Evolutionary conservation across 495 filamentous ascomycete genomes (phyloP), one percentile per base, ranked within the genome.

Genomic region (Penicillium mononematosum): DNA sequence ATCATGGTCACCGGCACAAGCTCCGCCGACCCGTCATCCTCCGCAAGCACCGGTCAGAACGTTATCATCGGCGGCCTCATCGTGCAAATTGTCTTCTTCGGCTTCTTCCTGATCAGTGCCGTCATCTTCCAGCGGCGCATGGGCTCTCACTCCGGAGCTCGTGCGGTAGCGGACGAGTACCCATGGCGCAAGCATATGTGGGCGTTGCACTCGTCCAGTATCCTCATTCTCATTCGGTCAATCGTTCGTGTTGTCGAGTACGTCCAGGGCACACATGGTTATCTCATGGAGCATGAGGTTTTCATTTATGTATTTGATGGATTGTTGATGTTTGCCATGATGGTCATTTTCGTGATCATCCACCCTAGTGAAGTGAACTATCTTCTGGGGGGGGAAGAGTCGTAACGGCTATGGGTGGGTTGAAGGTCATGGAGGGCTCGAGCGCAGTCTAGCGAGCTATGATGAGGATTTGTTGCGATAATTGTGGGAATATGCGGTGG

Each of bases 161-260:
- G 55, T 34, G 60, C 60, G 3, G 52, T 49, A 1, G 59, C 59
- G 12, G 49, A 43, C 16, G 31, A 56, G 8, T 41, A 73, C 6
- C 69, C 73, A 6, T 89, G 86, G 86, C 52, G 64, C 59, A 76
- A 73, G 53, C 73, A 81, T 56, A 58, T 87, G 39, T 57, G 69
- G 27, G 70, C 78, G 36, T 72, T 88, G 9, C 85, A 88, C 61
- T 58, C 50, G 5, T 72, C 75, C 10, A 81, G 76, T 52, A 64
- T 63, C 3, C 65, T 88, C 17, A 85, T 89, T 55, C 58, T 90
- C 49, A 65, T 88, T 11, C 77, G 87, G n/a, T 81, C 74, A 19
- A 59, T 87, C 29, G 85, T 88, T 63, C 76, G 85, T 41, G 74
- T 85, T 22, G 66, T 85, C 4, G 87, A 91, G 69, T 89, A 85